Evolutionary conservation across 305 asterid genomes (phyloP).

Genomic region (Euphrasia arctica): DNA sequence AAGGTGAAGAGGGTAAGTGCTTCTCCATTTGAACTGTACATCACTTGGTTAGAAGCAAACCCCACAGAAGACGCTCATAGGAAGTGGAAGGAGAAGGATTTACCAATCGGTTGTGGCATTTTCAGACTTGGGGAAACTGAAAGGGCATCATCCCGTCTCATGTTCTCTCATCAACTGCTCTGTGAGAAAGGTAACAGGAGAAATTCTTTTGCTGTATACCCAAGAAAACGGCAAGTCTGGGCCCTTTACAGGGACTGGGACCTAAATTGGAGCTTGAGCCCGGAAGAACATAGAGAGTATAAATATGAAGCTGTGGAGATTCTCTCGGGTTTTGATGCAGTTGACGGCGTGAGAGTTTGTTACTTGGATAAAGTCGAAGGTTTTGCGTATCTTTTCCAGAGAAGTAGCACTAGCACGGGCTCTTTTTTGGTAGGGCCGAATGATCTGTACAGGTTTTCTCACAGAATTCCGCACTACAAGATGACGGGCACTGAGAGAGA

Average conservation of each 20-base stretch:
- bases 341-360: conserved; percentile 49
- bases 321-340: conserved; percentile 45
- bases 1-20: conserved; percentile 47
- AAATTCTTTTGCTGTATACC: conserved; percentile 46
- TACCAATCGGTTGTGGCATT: conserved; percentile 77
- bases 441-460: conserved; percentile 53
- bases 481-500: conserved; percentile 48
- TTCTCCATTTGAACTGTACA: conserved; percentile 47
- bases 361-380: conserved; percentile 48
- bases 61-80: conserved; percentile 38
- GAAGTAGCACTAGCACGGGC: conserved; percentile 20
- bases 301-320: conserved; percentile 75
- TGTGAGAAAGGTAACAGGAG: conserved; percentile 40
- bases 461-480: conserved; percentile 35
- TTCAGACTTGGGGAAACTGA: conserved; percentile 44
- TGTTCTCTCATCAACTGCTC: conserved; percentile 56
- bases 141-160: conserved; percentile 23
- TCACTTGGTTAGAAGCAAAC: conserved; percentile 75
- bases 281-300: conserved; percentile 31
- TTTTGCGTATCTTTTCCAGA: conserved; percentile 45
- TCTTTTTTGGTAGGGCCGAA: conserved; percentile 31
- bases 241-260: conserved; percentile 75
- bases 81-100: conserved; percentile 41
- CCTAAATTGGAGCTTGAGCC: conserved; percentile 55
- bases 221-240: conserved; percentile 73